Conservation (phyloP, 2,329 filamentous ascomycete species). For the Anisogramma anomala region DNA sequence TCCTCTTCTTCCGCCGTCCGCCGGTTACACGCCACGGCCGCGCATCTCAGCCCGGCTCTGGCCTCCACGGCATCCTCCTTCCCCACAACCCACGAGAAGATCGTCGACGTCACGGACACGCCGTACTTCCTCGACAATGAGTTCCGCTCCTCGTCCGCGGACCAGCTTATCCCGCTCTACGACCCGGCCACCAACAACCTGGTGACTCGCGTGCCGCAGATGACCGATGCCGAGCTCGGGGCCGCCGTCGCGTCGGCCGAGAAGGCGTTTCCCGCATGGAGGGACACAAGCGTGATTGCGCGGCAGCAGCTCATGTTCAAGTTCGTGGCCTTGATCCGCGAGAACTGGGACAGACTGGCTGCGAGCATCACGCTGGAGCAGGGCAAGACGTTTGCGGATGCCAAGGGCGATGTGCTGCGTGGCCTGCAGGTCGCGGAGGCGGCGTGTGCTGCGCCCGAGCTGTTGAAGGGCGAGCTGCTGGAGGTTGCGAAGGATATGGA, state of each 20-base stretch:
- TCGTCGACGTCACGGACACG: conserved; percentile 56
- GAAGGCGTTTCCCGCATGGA: conserved; percentile 66
- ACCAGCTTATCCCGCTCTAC: conserved; percentile 66
- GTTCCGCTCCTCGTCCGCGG: conserved; percentile 56
- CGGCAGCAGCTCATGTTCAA: conserved; percentile 83
- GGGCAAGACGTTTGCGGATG: conserved; percentile 79
- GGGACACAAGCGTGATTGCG: conserved; percentile 56
- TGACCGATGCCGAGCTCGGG: conserved; percentile 64
- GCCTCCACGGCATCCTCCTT: conserved; percentile 49
- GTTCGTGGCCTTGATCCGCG: conserved; percentile 65
- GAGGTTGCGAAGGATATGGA: conserved; percentile 88
- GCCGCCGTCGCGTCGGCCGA: conserved; percentile 64
- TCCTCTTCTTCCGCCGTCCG: conserved; percentile 30
- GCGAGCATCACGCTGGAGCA: conserved; percentile 81
- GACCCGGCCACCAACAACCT: conserved; percentile 81
- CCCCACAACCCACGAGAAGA: conserved; percentile 61
- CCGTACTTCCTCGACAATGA: conserved; percentile 75
- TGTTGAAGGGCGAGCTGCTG: conserved; percentile 71
- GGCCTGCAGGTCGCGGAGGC: conserved; percentile 79
- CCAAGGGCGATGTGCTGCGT: conserved; percentile 68
- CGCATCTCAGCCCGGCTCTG: conserved; percentile 42
- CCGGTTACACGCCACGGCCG: conserved; percentile 46
- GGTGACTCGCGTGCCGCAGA: conserved; percentile 72
- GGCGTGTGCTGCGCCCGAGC: conserved; percentile 66
- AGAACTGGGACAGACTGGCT: conserved; percentile 76